Conservation (phyloP, 1,284 basidiomycete species). For the Phylloporus sp. region DNA sequence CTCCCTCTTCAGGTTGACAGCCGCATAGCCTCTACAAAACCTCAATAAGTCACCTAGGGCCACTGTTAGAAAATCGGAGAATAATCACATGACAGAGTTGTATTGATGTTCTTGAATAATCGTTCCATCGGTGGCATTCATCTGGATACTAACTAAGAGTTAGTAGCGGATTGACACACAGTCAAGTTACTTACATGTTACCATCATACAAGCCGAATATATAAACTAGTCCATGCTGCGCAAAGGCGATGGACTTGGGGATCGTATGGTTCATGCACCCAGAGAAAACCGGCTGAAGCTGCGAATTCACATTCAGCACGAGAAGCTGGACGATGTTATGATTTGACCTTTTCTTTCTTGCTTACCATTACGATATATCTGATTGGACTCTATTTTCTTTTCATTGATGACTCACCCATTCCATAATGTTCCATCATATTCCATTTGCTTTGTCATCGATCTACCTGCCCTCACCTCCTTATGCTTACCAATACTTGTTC, state of each 20-base stretch:
- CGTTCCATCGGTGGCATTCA: not conserved
- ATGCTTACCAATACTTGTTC: no score
- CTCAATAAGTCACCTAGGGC: not conserved
- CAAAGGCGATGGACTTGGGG: conserved; percentile 14
- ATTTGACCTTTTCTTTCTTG: no score
- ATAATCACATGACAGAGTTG: conserved; percentile 11
- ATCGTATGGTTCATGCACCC: conserved; percentile 5
- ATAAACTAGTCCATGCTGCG: not conserved
- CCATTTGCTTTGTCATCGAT: no score
- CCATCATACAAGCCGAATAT: conserved; percentile 16
- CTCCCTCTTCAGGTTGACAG: conserved; percentile 4
- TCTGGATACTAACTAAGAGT: no score
- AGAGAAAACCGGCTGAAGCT: conserved; percentile 14
- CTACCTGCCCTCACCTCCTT: no score
- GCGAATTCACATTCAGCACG: conserved; percentile 8
- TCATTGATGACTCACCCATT: no score
- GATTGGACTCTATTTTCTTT: no score
- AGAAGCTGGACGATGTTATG: no score
- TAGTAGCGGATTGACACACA: no score
- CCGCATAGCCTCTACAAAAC: not conserved
- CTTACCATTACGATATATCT: no score
- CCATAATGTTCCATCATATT: no score
- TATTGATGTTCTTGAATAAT: conserved; percentile 10
- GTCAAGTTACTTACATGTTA: conserved; percentile 14
- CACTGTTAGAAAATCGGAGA: not conserved